Conservation (phyloP, 2,329 filamentous ascomycete species). For the Curvularia verruculosa region DNA sequence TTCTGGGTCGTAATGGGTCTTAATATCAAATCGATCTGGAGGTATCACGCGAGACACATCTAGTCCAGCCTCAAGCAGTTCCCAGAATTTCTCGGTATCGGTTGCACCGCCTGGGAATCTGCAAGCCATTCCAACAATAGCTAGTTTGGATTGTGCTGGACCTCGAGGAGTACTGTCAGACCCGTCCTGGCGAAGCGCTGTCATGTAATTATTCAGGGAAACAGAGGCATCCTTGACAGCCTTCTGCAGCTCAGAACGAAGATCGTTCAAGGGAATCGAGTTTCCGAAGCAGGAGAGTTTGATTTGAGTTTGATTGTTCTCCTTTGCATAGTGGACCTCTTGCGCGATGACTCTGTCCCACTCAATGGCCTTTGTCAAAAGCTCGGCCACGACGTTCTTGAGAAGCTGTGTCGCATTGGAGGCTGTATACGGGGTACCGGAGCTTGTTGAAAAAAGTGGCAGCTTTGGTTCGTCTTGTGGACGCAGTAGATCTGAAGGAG, state of each 20-base stretch:
- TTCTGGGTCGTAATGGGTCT: slow-evolving; percentile 29
- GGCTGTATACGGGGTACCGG: slow-evolving; percentile 42
- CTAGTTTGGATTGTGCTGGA: slow-evolving; percentile 24
- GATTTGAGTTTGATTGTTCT: background rate
- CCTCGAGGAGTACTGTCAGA: slow-evolving; percentile 1
- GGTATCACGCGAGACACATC: slow-evolving; percentile 43
- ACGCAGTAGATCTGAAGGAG: slow-evolving; percentile 37
- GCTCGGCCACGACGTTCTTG: slow-evolving; percentile 21
- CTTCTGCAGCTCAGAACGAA: slow-evolving; percentile 10
- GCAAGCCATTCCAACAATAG: slow-evolving; percentile 49
- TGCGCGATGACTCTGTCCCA: slow-evolving; percentile 26
- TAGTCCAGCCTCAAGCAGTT: slow-evolving; percentile 36
- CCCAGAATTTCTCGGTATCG: slow-evolving; percentile 44
- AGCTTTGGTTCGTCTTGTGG: slow-evolving; percentile 43
- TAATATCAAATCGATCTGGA: slow-evolving; percentile 28
- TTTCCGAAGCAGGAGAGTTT: slow-evolving; percentile 24
- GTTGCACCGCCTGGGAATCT: slow-evolving; percentile 39
- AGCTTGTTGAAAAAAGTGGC: slow-evolving; percentile 59
- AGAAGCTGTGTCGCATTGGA: slow-evolving; percentile 25
- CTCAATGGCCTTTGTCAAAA: slow-evolving; percentile 23
- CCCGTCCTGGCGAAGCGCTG: slow-evolving; percentile 2
- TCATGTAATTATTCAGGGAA: slow-evolving; percentile 3
- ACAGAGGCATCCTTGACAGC: background rate
- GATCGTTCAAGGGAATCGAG: slow-evolving; percentile 29
- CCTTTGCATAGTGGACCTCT: slow-evolving; percentile 15